Evolutionary conservation across 2,329 filamentous ascomycete species (phyloP), one percentile per base, ranked within the genome.

Genomic region (Paraconiothyrium brasiliense): DNA sequence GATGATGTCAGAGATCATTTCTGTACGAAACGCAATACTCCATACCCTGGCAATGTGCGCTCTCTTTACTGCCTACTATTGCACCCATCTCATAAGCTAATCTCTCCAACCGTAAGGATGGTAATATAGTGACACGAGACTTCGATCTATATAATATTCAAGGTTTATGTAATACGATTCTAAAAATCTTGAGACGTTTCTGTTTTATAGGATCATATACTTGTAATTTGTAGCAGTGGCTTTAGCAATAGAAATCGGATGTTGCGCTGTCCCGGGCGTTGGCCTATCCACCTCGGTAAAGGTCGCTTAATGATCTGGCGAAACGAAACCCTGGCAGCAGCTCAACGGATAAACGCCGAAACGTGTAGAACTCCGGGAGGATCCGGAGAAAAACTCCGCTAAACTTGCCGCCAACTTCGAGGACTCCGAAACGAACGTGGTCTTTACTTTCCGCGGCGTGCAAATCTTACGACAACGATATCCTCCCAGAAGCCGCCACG

Each of bases 381-480:
- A 50, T 50, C 48, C 48, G 48, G 48, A 50, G 48, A 34, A 50
- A 50, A 50, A 50, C 32, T 57, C 43, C 55, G 55, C 55, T 1
- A 27, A 57, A 57, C 46, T 57, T 57, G 55, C 55, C 55, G 55
- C 2, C 24, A 43, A 49, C 55, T 57, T 27, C 55, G 55, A 48
- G 44, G 46, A 57, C 55, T 57, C 55, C 55, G 55, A 57, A 57
- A 48, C 44, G 30, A 49, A 48, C 55, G 44, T 39, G 43, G 55
- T 43, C 55, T 39, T 57, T 57, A 50, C 54, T 56, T 56, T 56
- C 54, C 54, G n/a, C 54, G 54, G 39, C 39, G 39, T 56, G 54
- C n/a, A 39, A 39, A 56, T 56, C 54, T 7, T 56, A 47, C 39
- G 54, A 56, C 54, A 56, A 56, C 54, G 37, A 39, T 56, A 56